Base-by-base conservation (phyloP, 2,329 filamentous ascomycete genomes). In the Hymenoscyphus occultus region DNA sequence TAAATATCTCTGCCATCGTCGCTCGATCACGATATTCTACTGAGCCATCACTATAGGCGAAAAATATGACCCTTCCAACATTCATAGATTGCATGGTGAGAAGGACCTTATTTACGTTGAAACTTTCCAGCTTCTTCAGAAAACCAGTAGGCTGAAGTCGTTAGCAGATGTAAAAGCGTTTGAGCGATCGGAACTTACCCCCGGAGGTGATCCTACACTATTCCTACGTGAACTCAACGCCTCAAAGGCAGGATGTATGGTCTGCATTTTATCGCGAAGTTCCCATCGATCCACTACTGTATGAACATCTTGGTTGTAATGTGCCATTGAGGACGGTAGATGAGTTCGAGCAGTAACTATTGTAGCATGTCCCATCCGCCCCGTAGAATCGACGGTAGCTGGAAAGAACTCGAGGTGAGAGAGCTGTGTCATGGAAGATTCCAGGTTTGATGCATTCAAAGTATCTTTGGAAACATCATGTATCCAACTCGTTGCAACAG, bases 221-320 rank as follows among this genome's bases (percentile, higher is more conserved):
- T 85, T 86, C 72, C 86, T 86, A 70, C 89, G 86, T 56, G 83
- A 82, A 7, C 87, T 86, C 32, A 95, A 81, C 71, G 93, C 89
- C 69, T 92, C 90, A 74, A 96, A 94, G 13, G 89, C 90, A 1
- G 88, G 79, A 74, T 95, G 90, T 7, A 96, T 79, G 10, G 79
- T 82, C 68, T 89, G 86, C n/a, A 83, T 78, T 59, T 86, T 82
- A 39, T 90, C 86, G 39, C 84, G 82, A 10, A 94, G 76, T 70
- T 95, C 89, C 94, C 94, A 98, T 67, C 90, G 85, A 68, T 92
- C 88, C 67, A 98, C 82, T 51, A 93, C 84, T 70, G 89, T 96
- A 70, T 90, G 86, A 0, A 86, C 80, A 39, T 88, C 86, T 69
- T 88, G 86, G 54, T 84, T 82, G 62, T 84, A 87, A 39, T 88